A percentile compares a stretch with the other conserved stretches of the same genome.
Conservation (phyloP, 163 green algal species). For the Scenedesmus sp. region DNA sequence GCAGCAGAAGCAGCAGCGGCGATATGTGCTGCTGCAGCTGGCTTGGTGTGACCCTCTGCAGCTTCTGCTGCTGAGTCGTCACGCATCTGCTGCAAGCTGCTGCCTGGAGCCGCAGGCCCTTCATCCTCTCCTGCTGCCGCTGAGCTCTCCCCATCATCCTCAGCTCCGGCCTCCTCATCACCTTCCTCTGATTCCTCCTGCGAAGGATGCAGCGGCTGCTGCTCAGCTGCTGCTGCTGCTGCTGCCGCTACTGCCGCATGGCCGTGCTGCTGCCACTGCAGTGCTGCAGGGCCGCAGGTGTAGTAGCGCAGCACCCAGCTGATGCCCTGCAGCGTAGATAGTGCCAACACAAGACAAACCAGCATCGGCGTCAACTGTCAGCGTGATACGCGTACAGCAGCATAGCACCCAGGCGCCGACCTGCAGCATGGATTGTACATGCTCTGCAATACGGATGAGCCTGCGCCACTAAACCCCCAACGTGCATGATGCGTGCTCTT, state of each 20-base stretch:
- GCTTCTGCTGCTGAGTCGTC: background rate
- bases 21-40: background rate
- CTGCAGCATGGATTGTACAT: too few relatives aligned
- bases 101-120: background rate
- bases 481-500: too few relatives aligned
- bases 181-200: background rate
- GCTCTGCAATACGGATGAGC: too few relatives aligned
- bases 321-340: conserved; percentile 63
- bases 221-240: conserved; percentile 17
- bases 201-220: background rate
- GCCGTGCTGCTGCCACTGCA: conserved; percentile 38
- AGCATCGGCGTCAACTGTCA: too few relatives aligned
- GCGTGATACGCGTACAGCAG: too few relatives aligned
- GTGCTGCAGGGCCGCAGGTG: conserved; percentile 43
- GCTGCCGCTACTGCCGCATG: background rate
- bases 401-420: too few relatives aligned
- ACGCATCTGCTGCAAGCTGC: background rate
- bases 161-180: background rate
- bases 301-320: conserved; percentile 67
- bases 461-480: too few relatives aligned
- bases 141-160: background rate
- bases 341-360: too few relatives aligned
- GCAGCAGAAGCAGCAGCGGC: too few relatives aligned
- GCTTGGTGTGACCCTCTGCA: background rate
- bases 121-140: background rate